phyloP scores from a whole-genome alignment of 805 yeast genomes.

The Torulaspora franciscae region DNA sequence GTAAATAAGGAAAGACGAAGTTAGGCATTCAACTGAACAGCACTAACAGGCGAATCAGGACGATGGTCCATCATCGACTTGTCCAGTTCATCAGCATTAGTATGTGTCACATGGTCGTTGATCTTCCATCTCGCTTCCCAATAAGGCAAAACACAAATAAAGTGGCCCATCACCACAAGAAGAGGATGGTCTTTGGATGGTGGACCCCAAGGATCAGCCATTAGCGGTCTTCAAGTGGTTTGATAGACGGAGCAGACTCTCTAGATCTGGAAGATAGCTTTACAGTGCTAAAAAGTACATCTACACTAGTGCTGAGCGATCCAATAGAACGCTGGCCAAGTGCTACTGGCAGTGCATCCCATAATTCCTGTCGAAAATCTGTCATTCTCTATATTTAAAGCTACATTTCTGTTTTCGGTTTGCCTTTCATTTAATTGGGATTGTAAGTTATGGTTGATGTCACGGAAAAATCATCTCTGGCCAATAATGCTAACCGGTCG shows the following conservation, averaged over 20 bases:
- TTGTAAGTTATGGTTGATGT: conserved; percentile 10
- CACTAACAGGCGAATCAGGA: no score
- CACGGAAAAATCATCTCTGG: conserved; percentile 14
- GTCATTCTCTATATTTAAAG: background rate
- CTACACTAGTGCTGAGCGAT: background rate
- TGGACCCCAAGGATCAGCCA: background rate
- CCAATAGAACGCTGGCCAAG: background rate
- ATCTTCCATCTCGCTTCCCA: conserved; percentile 12
- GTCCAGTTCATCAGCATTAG: background rate
- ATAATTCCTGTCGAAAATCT: background rate
- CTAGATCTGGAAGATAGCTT: background rate
- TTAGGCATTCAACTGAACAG: no score
- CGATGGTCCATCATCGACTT: background rate
- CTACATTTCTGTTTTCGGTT: background rate
- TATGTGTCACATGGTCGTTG: background rate
- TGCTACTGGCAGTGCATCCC: background rate
- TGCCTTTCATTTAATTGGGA: background rate
- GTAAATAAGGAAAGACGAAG: no score
- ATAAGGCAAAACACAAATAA: conserved; percentile 22
- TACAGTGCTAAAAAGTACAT: background rate
- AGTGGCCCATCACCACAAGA: conserved; percentile 11
- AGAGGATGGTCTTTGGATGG: background rate
- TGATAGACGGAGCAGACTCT: background rate
- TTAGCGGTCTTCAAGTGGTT: background rate
- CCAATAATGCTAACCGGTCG: conserved; percentile 31